These are phyloP conservation scores for Calonectria fujianensis DNA, from an alignment of 2,329 filamentous ascomycete species.

Conservation along the genomic window DNA sequence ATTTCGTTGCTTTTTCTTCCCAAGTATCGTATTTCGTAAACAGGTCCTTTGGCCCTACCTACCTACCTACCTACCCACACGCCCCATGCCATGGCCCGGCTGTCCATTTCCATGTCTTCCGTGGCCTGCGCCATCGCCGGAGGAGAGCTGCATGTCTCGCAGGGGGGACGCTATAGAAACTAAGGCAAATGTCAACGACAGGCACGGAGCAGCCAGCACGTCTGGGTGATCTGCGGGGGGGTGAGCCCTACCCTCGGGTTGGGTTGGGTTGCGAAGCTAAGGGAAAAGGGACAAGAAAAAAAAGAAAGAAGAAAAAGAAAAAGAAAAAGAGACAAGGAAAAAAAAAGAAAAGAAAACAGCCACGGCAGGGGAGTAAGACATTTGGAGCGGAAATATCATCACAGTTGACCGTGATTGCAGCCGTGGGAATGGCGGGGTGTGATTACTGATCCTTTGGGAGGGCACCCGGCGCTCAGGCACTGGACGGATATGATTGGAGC, in stretches of 20 bases:
- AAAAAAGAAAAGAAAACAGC: background rate
- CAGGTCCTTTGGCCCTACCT: background rate
- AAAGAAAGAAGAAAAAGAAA: conserved; percentile 7
- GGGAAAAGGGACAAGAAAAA: conserved; percentile 1
- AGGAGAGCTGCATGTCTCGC: conserved; percentile 48
- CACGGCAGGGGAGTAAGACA: conserved; percentile 15
- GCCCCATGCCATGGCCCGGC: background rate
- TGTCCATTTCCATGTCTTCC: conserved; percentile 16
- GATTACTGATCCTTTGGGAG: conserved; percentile 24
- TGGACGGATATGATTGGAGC: conserved; percentile 31
- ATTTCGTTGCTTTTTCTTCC: conserved; percentile 18
- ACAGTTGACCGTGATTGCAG: conserved; percentile 1
- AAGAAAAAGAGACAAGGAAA: conserved; percentile 6
- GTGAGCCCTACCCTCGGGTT: conserved; percentile 24
- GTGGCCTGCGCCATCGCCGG: conserved; percentile 36
- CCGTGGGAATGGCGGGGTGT: conserved; percentile 13
- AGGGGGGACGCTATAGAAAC: conserved; percentile 42
- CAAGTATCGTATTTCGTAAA: background rate
- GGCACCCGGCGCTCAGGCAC: conserved; percentile 29
- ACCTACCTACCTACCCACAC: background rate
- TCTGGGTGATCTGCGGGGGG: conserved; percentile 7
- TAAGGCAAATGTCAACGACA: conserved; percentile 30
- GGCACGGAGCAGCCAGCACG: background rate
- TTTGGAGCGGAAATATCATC: conserved; percentile 8
- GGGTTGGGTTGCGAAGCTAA: conserved; percentile 16